These are phyloP conservation scores for Cordyceps pruinosa DNA, from an alignment of 2,329 filamentous ascomycete genomes.

Conservation along the genomic window DNA sequence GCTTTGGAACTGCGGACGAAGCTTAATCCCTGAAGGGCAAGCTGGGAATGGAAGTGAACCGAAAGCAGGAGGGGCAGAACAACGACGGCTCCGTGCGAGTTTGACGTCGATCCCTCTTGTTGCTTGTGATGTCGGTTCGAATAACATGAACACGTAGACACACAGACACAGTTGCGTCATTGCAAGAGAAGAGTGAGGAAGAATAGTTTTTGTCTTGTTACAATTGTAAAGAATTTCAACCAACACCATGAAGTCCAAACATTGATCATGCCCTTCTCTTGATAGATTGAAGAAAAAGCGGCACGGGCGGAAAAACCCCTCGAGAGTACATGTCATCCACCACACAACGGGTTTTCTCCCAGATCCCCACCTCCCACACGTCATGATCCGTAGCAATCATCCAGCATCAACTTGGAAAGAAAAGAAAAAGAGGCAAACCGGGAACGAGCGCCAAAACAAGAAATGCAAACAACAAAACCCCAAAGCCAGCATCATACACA, in stretches of 20 bases:
- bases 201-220: constrained; percentile 12
- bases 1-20: background rate
- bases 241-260: background rate
- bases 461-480: background rate
- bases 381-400: background rate
- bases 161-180: background rate
- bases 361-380: background rate
- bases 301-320: no score
- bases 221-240: constrained; percentile 7
- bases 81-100: background rate
- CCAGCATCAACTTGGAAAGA: background rate
- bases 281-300: no score
- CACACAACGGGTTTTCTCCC: background rate
- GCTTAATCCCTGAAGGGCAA: background rate
- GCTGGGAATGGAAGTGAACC: background rate
- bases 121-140: background rate
- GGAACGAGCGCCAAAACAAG: background rate
- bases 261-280: background rate
- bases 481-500: no score
- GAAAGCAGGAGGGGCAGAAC: background rate
- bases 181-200: constrained; percentile 8
- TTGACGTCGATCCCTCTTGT: background rate
- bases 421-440: background rate
- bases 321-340: background rate
- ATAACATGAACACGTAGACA: background rate